Percentiles rank a stretch among this genome's conserved stretches.
Conservation (phyloP, 2,329 filamentous ascomycete species). For the Trichoderma brevicompactum region DNA sequence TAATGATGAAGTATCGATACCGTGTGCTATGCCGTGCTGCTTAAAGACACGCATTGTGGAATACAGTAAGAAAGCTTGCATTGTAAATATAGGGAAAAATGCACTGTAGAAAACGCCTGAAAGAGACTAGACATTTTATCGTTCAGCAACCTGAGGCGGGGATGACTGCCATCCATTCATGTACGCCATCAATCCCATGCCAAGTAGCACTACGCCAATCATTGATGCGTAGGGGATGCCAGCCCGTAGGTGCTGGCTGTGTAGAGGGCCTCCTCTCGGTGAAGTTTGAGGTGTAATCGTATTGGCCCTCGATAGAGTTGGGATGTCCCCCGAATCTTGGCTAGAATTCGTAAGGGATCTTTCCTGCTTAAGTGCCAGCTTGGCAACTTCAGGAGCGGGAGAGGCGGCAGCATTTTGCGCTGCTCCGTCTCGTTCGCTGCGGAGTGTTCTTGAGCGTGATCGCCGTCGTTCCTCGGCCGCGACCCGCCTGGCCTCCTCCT, state of each 20-base stretch:
- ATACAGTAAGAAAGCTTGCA: constrained; percentile 19
- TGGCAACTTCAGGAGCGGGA: constrained; percentile 32
- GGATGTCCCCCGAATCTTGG: constrained; percentile 46
- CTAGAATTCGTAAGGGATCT: constrained; percentile 33
- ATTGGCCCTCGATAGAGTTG: constrained; percentile 53
- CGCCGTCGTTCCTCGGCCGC: constrained; percentile 49
- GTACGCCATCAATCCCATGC: constrained; percentile 84
- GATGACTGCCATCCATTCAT: constrained; percentile 76
- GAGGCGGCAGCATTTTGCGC: constrained; percentile 31
- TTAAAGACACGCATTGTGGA: constrained; percentile 15
- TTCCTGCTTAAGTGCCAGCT: constrained; percentile 31
- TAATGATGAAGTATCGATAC: constrained; percentile 31
- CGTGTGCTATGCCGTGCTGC: constrained; percentile 36
- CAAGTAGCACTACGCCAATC: constrained; percentile 78
- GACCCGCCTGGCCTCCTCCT: constrained; percentile 60
- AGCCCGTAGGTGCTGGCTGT: constrained; percentile 52
- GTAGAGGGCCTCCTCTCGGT: constrained; percentile 47
- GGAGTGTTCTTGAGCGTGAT: constrained; percentile 41
- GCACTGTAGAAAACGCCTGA: constrained; percentile 4
- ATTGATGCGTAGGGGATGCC: constrained; percentile 79
- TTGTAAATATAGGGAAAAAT: not conserved
- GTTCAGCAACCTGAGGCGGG: constrained; percentile 40
- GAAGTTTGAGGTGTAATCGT: constrained; percentile 53
- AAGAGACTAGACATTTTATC: constrained; percentile 34
- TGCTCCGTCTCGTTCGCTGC: constrained; percentile 9